phyloP scores from a whole-genome alignment of 495 filamentous ascomycete species.

The Haplographium delicatum region DNA sequence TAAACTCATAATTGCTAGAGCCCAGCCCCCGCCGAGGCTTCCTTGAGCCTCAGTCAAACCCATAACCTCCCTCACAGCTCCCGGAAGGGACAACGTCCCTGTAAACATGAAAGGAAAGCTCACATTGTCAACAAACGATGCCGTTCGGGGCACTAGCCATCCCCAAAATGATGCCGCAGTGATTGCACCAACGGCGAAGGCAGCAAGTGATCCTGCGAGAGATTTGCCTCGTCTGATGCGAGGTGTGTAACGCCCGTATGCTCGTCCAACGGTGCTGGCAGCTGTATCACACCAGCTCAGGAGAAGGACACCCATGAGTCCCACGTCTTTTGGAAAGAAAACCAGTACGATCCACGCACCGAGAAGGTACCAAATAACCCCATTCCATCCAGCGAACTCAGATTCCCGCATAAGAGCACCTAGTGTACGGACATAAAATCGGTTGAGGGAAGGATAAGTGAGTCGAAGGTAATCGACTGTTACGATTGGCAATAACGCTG shows the following conservation, averaged over 20 bases:
- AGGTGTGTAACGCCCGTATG: conserved; percentile 84
- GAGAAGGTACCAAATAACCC: conserved; percentile 92
- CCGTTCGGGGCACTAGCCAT: conserved; percentile 64
- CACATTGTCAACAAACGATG: conserved; percentile 60
- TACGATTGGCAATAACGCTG: conserved; percentile 82
- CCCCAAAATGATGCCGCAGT: conserved; percentile 88
- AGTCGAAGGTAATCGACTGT: conserved; percentile 78
- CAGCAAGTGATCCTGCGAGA: conserved; percentile 80
- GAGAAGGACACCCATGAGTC: conserved; percentile 78
- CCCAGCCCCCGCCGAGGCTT: conserved; percentile 59
- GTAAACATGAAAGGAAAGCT: conserved; percentile 72
- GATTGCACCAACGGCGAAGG: conserved; percentile 70
- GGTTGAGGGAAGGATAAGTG: conserved; percentile 73
- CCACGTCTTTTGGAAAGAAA: conserved; percentile 93
- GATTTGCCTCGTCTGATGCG: conserved; percentile 83
- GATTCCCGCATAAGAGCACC: conserved; percentile 95
- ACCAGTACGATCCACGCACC: conserved; percentile 80
- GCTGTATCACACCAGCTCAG: conserved; percentile 98
- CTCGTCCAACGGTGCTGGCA: conserved; percentile 83
- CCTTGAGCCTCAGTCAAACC: conserved; percentile 40
- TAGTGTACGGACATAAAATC: conserved; percentile 74
- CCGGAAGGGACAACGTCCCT: conserved; percentile 62
- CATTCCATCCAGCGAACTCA: conserved; percentile 89
- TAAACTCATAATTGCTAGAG: conserved; percentile 79
- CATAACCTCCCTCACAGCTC: conserved; percentile 42